Evolutionary conservation across 306 rosid species (phyloP).

Genomic region (Abrus precatorius): DNA sequence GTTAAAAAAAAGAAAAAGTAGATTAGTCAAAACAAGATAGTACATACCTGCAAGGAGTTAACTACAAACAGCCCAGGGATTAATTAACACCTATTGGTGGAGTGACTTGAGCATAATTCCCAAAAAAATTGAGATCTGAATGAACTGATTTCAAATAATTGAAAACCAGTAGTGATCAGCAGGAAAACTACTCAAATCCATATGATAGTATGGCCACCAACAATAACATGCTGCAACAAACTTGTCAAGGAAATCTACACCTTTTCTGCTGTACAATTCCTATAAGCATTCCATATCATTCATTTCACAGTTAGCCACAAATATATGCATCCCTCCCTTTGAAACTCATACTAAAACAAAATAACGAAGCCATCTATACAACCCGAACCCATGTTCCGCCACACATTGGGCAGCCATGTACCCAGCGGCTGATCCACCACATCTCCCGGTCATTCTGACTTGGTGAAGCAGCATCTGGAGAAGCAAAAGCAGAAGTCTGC

Average conservation of each 20-base stretch:
- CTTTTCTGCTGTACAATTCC: slow-evolving; percentile 45
- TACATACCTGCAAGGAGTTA: slow-evolving; percentile 43
- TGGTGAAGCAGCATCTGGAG: slow-evolving; percentile 64
- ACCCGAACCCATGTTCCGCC: slow-evolving; percentile 99
- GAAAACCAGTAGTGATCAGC: slow-evolving; percentile 17
- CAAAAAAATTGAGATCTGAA: slow-evolving; percentile 23
- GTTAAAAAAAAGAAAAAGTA: not conserved
- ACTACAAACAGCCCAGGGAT: slow-evolving; percentile 18
- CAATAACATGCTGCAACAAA: slow-evolving; percentile 24
- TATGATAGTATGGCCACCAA: slow-evolving; percentile 9
- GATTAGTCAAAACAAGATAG: not conserved
- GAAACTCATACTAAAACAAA: slow-evolving; percentile 12
- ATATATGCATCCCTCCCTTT: slow-evolving; percentile 23
- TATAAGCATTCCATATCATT: slow-evolving; percentile 40
- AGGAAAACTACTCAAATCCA: slow-evolving; percentile 19
- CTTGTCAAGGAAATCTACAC: slow-evolving; percentile 44
- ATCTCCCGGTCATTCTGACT: slow-evolving; percentile 72
- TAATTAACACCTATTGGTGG: not conserved
- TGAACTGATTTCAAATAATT: slow-evolving; percentile 15
- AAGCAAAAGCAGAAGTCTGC: slow-evolving; percentile 91
- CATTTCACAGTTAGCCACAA: slow-evolving; percentile 17
- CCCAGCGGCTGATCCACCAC: slow-evolving; percentile 99
- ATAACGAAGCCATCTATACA: slow-evolving; percentile 59
- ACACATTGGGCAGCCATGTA: slow-evolving; percentile 94
- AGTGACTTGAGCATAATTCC: slow-evolving; percentile 12